These are phyloP conservation scores for Solanum dulcamara DNA, from an alignment of 257 asterid species.

Conservation along the genomic window DNA sequence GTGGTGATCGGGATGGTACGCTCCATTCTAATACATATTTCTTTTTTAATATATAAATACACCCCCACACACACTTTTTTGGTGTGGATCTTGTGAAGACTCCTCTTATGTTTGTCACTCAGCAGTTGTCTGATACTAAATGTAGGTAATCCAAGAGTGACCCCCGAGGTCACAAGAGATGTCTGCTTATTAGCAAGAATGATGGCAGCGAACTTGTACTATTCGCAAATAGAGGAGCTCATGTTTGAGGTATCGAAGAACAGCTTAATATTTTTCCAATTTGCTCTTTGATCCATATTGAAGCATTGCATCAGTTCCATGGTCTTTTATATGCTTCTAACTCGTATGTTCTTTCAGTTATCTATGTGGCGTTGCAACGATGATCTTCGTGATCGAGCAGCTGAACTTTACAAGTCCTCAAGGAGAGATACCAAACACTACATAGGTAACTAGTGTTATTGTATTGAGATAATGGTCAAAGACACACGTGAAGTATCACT, in stretches of 20 bases:
- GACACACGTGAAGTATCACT: no score
- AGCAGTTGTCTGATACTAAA: not conserved
- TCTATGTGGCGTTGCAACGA: conserved; percentile 52
- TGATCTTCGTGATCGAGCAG: conserved; percentile 34
- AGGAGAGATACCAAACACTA: conserved; percentile 35
- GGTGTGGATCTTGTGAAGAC: not conserved
- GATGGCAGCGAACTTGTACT: conserved; percentile 65
- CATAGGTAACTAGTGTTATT: conserved; percentile 17
- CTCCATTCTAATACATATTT: not conserved
- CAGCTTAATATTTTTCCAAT: not conserved
- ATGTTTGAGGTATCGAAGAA: conserved; percentile 72
- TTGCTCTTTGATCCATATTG: not conserved
- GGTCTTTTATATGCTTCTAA: not conserved
- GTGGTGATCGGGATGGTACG: conserved; percentile 50
- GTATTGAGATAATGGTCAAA: not conserved
- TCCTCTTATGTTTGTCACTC: not conserved
- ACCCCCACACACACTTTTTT: not conserved
- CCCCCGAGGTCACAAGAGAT: conserved; percentile 50
- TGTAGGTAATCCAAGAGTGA: conserved; percentile 43
- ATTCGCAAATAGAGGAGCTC: conserved; percentile 85
- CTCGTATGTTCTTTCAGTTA: conserved; percentile 9
- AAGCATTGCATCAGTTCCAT: not conserved
- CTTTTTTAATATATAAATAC: not conserved
- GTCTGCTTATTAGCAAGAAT: conserved; percentile 43
- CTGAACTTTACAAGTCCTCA: conserved; percentile 16